Conservation (phyloP, 2,329 filamentous ascomycete species). For the Hypoxylon sp. region DNA sequence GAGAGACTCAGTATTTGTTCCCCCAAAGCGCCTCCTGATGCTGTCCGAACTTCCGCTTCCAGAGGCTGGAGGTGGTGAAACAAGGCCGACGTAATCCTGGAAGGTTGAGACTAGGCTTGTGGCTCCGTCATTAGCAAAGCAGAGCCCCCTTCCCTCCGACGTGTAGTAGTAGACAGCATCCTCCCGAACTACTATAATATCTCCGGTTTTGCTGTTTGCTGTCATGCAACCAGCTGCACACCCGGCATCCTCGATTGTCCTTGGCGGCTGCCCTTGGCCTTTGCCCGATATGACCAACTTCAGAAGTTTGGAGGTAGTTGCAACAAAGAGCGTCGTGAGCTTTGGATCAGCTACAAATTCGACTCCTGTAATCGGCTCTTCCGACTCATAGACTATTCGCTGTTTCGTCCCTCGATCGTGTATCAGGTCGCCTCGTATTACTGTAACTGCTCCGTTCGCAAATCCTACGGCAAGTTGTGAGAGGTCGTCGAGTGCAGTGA, state of each 20-base stretch:
- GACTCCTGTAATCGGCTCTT: slow-evolving; percentile 94
- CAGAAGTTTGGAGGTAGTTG: slow-evolving; percentile 88
- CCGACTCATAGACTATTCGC: slow-evolving; percentile 93
- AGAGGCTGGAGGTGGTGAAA: slow-evolving; percentile 77
- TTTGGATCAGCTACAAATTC: slow-evolving; percentile 75
- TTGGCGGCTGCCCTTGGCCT: slow-evolving; percentile 89
- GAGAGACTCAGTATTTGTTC: slow-evolving; percentile 78
- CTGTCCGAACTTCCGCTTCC: slow-evolving; percentile 68
- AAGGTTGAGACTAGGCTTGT: slow-evolving; percentile 86
- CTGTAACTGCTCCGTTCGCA: slow-evolving; percentile 92
- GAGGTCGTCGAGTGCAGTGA: slow-evolving; percentile 87
- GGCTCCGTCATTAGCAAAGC: slow-evolving; percentile 89
- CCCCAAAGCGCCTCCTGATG: slow-evolving; percentile 79
- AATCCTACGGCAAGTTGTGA: slow-evolving; percentile 96
- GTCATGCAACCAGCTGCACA: slow-evolving; percentile 97
- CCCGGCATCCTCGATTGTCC: slow-evolving; percentile 88
- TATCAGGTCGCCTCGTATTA: slow-evolving; percentile 93
- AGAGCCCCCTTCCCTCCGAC: slow-evolving; percentile 84
- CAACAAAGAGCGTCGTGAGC: slow-evolving; percentile 86
- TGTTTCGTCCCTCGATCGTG: slow-evolving; percentile 96
- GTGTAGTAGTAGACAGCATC: slow-evolving; percentile 97
- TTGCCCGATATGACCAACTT: slow-evolving; percentile 88
- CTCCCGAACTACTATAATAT: slow-evolving; percentile 91
- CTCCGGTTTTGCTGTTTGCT: slow-evolving; percentile 80
- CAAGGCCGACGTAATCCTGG: slow-evolving; percentile 87